Evolutionary conservation across 2,329 filamentous ascomycete genomes (phyloP), one percentile per base, ranked within the genome.

Genomic region (Aspergillus pseudoviridinutans): DNA sequence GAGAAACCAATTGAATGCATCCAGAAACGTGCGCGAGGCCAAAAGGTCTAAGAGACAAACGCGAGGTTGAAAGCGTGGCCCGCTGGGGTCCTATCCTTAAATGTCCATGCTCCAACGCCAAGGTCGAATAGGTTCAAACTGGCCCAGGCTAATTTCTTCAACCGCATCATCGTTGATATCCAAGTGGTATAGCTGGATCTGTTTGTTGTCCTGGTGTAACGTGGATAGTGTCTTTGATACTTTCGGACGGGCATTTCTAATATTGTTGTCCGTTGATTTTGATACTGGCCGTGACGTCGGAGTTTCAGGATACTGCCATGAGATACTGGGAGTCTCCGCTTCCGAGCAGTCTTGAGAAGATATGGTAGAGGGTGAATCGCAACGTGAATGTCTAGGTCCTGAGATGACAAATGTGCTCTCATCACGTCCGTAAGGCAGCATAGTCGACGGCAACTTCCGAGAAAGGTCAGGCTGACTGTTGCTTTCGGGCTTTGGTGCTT

Each of bases 21-120:
- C 14, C 47, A 35, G 52, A 41, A 22, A 46, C 47, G 22, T n/a
- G 28, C 25, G 24, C 12, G 38, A 50, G 22, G 20, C 52, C 35
- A 56, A 50, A 47, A 49, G 49, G 50, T 35, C 53, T 25, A 38
- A 54, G 38, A 47, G 49, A 28, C 44, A 50, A 32, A 44, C n/a
- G 49, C 20, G 44, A 41, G n/a, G 49, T 38, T 28, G 25, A 46
- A 46, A 57, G n/a, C 22, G 22, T 22, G 52, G 20, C 25, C 50
- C 32, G 12, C 22, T 49, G 20, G 28, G 38, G 25, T 25, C 32
- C 20, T 28, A n/a, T 29, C 22, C 9, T 69, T 67, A 77, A 42
- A 77, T 71, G 58, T 77, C 74, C 73, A 77, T 77, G 60, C 75
- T 77, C 75, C 75, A 77, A 58, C 75, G 70, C 67, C 70, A 76